Base-by-base conservation (phyloP, 2,329 filamentous ascomycete genomes). In the Aspergillus quadrilineatus region DNA sequence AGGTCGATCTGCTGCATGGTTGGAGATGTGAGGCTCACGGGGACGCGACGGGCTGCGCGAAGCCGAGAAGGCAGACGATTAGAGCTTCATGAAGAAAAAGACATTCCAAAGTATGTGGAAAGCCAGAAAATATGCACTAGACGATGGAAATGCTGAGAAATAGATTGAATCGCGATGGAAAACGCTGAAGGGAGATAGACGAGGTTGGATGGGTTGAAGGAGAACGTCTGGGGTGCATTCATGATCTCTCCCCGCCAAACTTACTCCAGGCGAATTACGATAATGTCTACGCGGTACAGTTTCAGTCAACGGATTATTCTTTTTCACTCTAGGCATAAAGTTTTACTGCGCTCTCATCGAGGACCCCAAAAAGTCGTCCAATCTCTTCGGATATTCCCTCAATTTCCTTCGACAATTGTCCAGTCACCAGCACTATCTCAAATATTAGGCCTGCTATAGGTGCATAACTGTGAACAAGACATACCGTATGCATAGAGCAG, bases 401-500 rank as follows among this genome's bases (percentile, higher is more conserved):
- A 50, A 86, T 83, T 59, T 85, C 82, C 42, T 78, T 75, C 15
- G 80, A 80, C 42, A 86, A 69, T 62, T 85, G 85, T 36, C 80
- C 83, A 30, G 85, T 87, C 28, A 87, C 85, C 45, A 88, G 73
- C 22, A 84, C 84, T 85, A 56, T 32, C 60, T 53, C 53, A 36
- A 5, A 17, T 6, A 42, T 60, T 53, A 60, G 58, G 26, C 29
- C 22, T 12, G 8, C 6, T 17, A 8, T 10, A 14, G 9, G 5
- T 34, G 2, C n/a, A 37, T 14, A 28, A 4, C 26, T 34, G 8
- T 8, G 9, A 30, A 15, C 4, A 7, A 12, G 9, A 77, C 80
- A 72, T 69, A 84, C 82, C 90, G 76, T 96, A 99, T 15, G 93
- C 92, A 75, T 97, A 99, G 43, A 97, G 75, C 63, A 97, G 77